Percentiles rank a stretch among this genome's conserved stretches.
Evolutionary conservation across 2,329 filamentous ascomycete genomes (phyloP).

Genomic region (Phaeosphaeria sp.): DNA sequence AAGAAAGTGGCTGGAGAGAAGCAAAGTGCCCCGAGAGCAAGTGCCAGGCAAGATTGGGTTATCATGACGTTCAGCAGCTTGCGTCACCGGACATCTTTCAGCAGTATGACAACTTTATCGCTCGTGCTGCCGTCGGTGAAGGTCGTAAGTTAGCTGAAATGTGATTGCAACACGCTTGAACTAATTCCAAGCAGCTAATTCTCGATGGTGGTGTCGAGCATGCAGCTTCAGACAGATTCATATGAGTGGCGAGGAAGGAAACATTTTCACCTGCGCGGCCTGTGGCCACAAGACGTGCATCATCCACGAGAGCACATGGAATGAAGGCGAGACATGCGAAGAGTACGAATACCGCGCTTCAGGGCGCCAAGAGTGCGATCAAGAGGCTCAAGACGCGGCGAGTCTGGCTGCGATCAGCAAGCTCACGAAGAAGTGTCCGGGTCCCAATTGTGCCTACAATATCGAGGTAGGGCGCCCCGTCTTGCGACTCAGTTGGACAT

Average conservation of each 20-base stretch:
- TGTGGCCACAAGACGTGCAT: constrained; percentile 49
- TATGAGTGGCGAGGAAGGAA: constrained; percentile 52
- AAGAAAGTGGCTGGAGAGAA: constrained; percentile 51
- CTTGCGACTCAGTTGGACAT: neutral
- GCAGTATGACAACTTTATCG: constrained; percentile 51
- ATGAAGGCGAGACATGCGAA: constrained; percentile 50
- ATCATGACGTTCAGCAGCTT: constrained; percentile 52
- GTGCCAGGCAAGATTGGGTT: constrained; percentile 55
- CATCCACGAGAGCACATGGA: constrained; percentile 46
- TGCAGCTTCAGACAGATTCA: constrained; percentile 64
- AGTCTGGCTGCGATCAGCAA: constrained; percentile 35
- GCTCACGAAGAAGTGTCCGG: constrained; percentile 50
- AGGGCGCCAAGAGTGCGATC: constrained; percentile 27
- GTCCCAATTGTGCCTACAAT: constrained; percentile 39
- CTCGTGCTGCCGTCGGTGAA: constrained; percentile 52
- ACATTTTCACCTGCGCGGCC: constrained; percentile 52
- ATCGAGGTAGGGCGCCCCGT: constrained; percentile 34
- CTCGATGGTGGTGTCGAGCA: constrained; percentile 64
- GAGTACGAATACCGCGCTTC: constrained; percentile 46
- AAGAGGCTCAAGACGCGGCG: constrained; percentile 34
- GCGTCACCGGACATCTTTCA: constrained; percentile 24
- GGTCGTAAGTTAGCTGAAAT: constrained; percentile 27
- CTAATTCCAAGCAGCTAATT: constrained; percentile 44
- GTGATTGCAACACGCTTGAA: neutral
- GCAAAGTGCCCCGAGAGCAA: constrained; percentile 58